Conservation (phyloP, 1,284 basidiomycete genomes). For the Leccinum solheimii region DNA sequence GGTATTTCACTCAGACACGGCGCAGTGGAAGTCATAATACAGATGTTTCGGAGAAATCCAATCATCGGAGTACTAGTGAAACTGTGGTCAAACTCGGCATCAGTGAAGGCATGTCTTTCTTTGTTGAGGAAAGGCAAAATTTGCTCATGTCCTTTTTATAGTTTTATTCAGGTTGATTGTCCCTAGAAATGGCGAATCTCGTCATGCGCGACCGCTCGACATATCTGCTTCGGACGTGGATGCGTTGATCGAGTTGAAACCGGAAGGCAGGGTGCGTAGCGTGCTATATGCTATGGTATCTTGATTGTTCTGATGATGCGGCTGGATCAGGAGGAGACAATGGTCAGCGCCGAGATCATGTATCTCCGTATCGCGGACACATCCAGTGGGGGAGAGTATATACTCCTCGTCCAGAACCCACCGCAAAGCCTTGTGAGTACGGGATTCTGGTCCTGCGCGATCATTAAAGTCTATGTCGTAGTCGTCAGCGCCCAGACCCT, state of each 20-base stretch:
- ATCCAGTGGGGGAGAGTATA: conserved; percentile 35
- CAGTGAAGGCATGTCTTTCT: conserved; percentile 51
- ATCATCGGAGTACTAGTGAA: conserved; percentile 39
- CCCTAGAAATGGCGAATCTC: conserved; percentile 35
- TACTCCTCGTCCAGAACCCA: conserved; percentile 52
- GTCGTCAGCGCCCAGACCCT: conserved; percentile 47
- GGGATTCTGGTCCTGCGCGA: background rate
- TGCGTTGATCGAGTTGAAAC: conserved; percentile 63
- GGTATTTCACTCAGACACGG: conserved; percentile 69
- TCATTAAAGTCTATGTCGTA: conserved; percentile 25
- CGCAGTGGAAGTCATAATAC: conserved; percentile 45
- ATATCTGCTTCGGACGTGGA: conserved; percentile 64
- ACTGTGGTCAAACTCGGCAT: conserved; percentile 53
- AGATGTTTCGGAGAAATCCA: conserved; percentile 31
- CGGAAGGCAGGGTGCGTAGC: conserved; percentile 62
- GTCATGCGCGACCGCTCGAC: conserved; percentile 50
- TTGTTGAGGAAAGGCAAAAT: background rate
- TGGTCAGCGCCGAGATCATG: conserved; percentile 62
- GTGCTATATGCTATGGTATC: background rate
- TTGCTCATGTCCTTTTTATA: conserved; percentile 22
- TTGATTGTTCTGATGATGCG: conserved; percentile 8
- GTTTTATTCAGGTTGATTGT: conserved; percentile 47
- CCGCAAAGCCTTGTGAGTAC: conserved; percentile 53
- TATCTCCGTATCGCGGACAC: conserved; percentile 58
- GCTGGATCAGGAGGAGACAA: conserved; percentile 64